Percentiles rank a stretch among this genome's conserved stretches.
Conservation (phyloP, 257 asterid genomes). For the Plantago major region DNA sequence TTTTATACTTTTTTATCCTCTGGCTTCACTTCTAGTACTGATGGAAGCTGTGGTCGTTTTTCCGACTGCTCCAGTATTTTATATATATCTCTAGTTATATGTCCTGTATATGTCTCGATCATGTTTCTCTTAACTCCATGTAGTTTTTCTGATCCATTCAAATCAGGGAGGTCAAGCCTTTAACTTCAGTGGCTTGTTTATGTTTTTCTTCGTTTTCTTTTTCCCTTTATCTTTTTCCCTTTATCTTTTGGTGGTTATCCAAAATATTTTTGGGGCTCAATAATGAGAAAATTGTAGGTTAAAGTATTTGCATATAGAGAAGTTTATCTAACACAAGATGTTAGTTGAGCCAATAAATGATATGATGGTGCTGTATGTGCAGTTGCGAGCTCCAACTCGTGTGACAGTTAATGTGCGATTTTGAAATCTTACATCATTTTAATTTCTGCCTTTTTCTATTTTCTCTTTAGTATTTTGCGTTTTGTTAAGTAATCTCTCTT, state of each 20-base stretch:
- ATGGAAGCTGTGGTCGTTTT: background rate
- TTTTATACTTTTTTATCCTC: background rate
- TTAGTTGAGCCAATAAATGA: background rate
- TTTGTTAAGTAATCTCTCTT: slow-evolving; percentile 9
- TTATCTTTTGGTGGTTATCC: no score
- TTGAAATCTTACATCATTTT: slow-evolving; percentile 9
- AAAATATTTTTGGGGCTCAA: no score
- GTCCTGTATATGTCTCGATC: background rate
- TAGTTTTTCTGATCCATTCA: no score
- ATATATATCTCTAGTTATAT: background rate
- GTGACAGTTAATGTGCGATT: slow-evolving; percentile 11
- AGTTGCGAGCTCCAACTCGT: slow-evolving; percentile 12
- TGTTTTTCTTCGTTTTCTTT: no score
- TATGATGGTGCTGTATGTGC: background rate
- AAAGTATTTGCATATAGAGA: no score
- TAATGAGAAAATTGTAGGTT: no score
- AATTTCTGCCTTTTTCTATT: background rate
- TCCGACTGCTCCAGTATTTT: background rate
- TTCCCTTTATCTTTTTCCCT: no score
- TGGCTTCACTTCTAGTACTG: background rate
- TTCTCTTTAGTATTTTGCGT: slow-evolving; percentile 18
- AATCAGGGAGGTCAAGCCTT: no score
- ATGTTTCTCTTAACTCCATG: background rate
- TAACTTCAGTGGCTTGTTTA: no score
- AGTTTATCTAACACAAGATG: background rate